These are phyloP conservation scores for Naganishia liquefaciens DNA, from an alignment of 1,284 basidiomycete genomes.

Conservation along the genomic window DNA sequence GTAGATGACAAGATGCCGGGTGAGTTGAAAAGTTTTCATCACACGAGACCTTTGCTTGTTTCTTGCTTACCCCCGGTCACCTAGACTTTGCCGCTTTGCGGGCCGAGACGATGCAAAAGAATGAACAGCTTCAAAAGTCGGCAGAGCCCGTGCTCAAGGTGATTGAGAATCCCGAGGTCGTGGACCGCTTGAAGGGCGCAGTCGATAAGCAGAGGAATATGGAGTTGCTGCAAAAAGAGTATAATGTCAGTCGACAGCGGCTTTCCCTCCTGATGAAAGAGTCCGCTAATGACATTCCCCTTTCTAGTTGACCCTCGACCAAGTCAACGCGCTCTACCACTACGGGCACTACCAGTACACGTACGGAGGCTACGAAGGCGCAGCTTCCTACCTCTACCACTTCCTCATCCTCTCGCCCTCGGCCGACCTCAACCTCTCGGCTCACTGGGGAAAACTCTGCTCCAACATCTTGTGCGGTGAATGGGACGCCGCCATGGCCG, in stretches of 20 bases:
- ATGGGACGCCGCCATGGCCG: conserved; percentile 90
- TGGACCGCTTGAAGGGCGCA: conserved; percentile 65
- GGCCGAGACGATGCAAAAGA: conserved; percentile 76
- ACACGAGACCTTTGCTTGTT: neutral
- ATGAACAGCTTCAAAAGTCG: conserved; percentile 80
- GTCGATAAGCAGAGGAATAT: conserved; percentile 96
- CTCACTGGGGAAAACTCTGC: conserved; percentile 97
- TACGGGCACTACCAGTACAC: conserved; percentile 99
- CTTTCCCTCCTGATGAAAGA: neutral
- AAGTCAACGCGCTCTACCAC: conserved; percentile 95
- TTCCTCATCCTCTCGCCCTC: conserved; percentile 97
- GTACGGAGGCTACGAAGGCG: conserved; percentile 92
- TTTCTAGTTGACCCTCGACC: conserved; percentile 78
- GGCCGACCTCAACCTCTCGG: conserved; percentile 84
- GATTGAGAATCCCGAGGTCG: conserved; percentile 95
- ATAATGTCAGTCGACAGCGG: conserved; percentile 64
- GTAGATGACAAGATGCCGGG: conserved; percentile 38
- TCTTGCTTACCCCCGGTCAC: neutral
- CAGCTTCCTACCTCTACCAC: conserved; percentile 97
- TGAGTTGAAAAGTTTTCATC: conserved; percentile 5
- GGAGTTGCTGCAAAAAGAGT: conserved; percentile 89
- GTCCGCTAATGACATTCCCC: neutral
- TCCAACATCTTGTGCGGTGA: conserved; percentile 92
- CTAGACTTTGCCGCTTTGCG: conserved; percentile 83
- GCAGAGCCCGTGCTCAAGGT: conserved; percentile 91